These are phyloP conservation scores for Candida maltosa DNA, from an alignment of 805 yeast genomes.

Conservation along the genomic window DNA sequence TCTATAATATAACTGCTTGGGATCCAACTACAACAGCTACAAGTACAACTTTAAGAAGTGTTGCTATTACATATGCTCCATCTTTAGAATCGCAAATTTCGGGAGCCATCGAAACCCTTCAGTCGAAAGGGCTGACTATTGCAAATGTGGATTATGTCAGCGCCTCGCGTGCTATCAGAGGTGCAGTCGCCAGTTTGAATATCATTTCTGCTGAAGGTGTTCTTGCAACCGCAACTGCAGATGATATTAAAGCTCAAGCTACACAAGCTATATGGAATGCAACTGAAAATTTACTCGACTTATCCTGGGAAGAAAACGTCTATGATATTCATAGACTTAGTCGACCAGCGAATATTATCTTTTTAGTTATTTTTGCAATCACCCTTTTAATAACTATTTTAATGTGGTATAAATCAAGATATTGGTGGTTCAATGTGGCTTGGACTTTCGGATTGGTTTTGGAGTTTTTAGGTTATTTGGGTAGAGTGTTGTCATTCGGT, in stretches of 20 bases:
- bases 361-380: conserved; percentile 19
- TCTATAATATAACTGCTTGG: conserved; percentile 21
- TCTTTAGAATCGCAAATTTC: conserved; percentile 16
- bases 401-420: conserved; percentile 27
- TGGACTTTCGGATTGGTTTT: conserved; percentile 29
- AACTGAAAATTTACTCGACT: conserved; percentile 24
- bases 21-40: conserved; percentile 24
- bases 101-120: conserved; percentile 12
- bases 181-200: conserved; percentile 32
- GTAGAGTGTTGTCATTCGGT: conserved; percentile 26
- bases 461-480: conserved; percentile 33
- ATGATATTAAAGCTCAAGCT: conserved; percentile 20
- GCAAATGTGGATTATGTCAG: conserved; percentile 11
- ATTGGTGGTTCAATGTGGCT: conserved; percentile 34
- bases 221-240: conserved; percentile 33
- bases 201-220: conserved; percentile 28
- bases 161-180: conserved; percentile 21
- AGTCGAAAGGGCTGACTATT: conserved; percentile 8
- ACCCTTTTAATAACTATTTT: conserved; percentile 17
- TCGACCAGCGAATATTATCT: conserved; percentile 29
- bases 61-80: conserved; percentile 21
- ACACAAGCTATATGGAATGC: conserved; percentile 27
- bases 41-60: conserved; percentile 21
- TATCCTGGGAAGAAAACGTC: conserved; percentile 21
- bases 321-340: conserved; percentile 28